Percentiles rank a stretch among this genome's conserved stretches.
Evolutionary conservation across 1,284 basidiomycete genomes (phyloP).

Genomic region (Fomitopsis pinicola): DNA sequence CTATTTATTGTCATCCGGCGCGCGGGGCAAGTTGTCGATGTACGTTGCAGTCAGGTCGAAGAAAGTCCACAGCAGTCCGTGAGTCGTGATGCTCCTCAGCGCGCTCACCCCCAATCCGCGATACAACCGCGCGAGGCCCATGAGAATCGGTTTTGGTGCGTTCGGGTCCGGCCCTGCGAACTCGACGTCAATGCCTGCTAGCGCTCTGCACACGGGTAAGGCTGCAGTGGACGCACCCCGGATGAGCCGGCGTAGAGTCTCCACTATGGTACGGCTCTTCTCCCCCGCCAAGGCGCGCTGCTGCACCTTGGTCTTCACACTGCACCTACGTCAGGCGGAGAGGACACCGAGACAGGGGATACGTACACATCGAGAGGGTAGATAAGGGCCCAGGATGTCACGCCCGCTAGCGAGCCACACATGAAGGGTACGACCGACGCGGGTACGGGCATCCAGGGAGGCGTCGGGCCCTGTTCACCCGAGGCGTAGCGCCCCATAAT

Average conservation of each 20-base stretch:
- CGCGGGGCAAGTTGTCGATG: slow-evolving; percentile 63
- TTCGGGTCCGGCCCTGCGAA: slow-evolving; percentile 67
- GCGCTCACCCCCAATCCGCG: slow-evolving; percentile 84
- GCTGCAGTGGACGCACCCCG: slow-evolving; percentile 44
- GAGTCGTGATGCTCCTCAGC: slow-evolving; percentile 76
- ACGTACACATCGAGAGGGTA: slow-evolving; percentile 80
- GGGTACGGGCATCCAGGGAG: slow-evolving; percentile 76
- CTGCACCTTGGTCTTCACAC: slow-evolving; percentile 92
- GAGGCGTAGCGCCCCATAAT: slow-evolving; percentile 64
- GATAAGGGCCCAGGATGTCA: slow-evolving; percentile 82
- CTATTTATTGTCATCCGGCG: slow-evolving; percentile 11
- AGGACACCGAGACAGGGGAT: neutral
- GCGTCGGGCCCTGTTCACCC: slow-evolving; percentile 73
- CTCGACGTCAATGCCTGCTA: neutral
- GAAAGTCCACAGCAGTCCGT: slow-evolving; percentile 80
- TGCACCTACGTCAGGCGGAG: slow-evolving; percentile 27
- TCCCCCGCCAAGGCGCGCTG: slow-evolving; percentile 82
- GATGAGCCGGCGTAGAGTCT: slow-evolving; percentile 75
- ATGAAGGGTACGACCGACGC: slow-evolving; percentile 77
- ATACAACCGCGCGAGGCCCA: slow-evolving; percentile 75
- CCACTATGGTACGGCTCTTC: slow-evolving; percentile 58
- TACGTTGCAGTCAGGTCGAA: slow-evolving; percentile 73
- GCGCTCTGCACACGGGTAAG: neutral
- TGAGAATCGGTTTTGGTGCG: slow-evolving; percentile 63
- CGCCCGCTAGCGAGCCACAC: slow-evolving; percentile 80